Evolutionary conservation across 495 filamentous ascomycete species (phyloP), one percentile per base, ranked within the genome.

Genomic region (Pyrenopolyporus hunteri): DNA sequence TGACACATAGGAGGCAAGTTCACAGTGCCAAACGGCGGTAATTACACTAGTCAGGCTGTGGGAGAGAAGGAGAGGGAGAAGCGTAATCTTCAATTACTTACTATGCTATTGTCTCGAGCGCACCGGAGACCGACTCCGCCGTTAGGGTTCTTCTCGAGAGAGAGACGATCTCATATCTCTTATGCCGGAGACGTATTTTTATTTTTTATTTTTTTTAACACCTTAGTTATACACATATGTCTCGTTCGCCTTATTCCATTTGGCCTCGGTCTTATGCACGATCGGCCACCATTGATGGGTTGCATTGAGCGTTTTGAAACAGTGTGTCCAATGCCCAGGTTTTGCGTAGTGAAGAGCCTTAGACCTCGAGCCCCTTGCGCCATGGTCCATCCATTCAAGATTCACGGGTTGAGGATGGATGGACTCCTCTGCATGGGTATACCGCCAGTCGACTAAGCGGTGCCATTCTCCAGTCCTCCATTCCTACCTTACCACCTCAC

Each of bases 221-320:
- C 5, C 5, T 11, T 6, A 36, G 5, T 35, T 25, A n/a, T 8
- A 36, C 39, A 25, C 23, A 8, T n/a, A 45, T 17, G 19, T 52
- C 45, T 53, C 20, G 45, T 56, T 28, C 14, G 44, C 17, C 25
- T 25, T 56, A 42, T 29, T 32, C 40, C 9, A 5, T 4, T n/a
- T 4, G 39, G 39, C 32, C 32, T 35, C 32, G 29, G 29, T 47
- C 33, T 48, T 37, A 62, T 64, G 64, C 64, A 65, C 32, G 51
- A 60, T 54, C 50, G 40, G 35, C 19, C 35, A 64, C 59, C 59
- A 59, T 66, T 43, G 43, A 62, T 37, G 40, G n/a, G 31, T 64
- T 58, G 26, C 65, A 47, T 58, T 44, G 50, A 40, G n/a, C n/a
- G n/a, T n/a, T n/a, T 68, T 69, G 69, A 71, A 67, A 67, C 66